Evolutionary conservation across 2,329 filamentous ascomycete genomes (phyloP).

Genomic region (Aspergillus unguis): DNA sequence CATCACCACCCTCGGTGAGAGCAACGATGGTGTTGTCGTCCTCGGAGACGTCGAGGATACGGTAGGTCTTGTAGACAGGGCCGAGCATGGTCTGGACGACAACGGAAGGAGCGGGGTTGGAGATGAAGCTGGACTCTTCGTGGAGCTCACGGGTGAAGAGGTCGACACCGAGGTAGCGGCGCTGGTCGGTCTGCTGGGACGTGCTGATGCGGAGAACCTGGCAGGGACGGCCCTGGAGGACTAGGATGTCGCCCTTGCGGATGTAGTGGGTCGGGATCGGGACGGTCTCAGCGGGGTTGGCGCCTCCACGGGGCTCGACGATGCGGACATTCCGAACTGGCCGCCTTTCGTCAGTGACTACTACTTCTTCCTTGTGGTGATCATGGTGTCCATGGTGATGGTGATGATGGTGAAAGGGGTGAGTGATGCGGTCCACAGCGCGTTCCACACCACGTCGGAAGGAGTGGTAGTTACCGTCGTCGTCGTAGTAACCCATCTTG

Average conservation of each 20-base stretch:
- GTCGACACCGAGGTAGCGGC: slow-evolving; percentile 99
- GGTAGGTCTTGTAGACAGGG: slow-evolving; percentile 99
- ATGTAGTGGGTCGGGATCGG: slow-evolving; percentile 99
- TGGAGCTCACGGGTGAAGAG: slow-evolving; percentile 99
- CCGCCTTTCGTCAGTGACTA: slow-evolving; percentile 42
- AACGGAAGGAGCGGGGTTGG: slow-evolving; percentile 93
- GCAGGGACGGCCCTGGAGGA: slow-evolving; percentile 98
- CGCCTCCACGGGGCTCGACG: slow-evolving; percentile 49
- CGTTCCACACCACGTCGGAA: slow-evolving; percentile 68
- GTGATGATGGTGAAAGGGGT: slow-evolving; percentile 56
- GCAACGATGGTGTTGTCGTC: slow-evolving; percentile 68
- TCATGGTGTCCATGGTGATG: slow-evolving; percentile 26
- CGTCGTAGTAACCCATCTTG: slow-evolving; percentile 79
- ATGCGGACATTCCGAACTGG: slow-evolving; percentile 48
- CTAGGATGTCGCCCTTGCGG: slow-evolving; percentile 96
- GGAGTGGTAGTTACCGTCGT: slow-evolving; percentile 71
- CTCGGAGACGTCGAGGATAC: slow-evolving; percentile 93
- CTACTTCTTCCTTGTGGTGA: slow-evolving; percentile 40
- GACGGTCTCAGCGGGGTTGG: slow-evolving; percentile 71
- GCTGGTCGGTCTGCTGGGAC: slow-evolving; percentile 95
- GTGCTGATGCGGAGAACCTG: slow-evolving; percentile 99
- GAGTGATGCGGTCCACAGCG: slow-evolving; percentile 62
- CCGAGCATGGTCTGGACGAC: slow-evolving; percentile 99
- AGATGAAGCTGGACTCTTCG: slow-evolving; percentile 97
- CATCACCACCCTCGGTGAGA: slow-evolving; percentile 52